Percentiles rank a stretch among this genome's conserved stretches.
These are phyloP conservation scores for Globisporangium takayamanum DNA, from an alignment of 352 stramenopile species.

Conservation along the genomic window DNA sequence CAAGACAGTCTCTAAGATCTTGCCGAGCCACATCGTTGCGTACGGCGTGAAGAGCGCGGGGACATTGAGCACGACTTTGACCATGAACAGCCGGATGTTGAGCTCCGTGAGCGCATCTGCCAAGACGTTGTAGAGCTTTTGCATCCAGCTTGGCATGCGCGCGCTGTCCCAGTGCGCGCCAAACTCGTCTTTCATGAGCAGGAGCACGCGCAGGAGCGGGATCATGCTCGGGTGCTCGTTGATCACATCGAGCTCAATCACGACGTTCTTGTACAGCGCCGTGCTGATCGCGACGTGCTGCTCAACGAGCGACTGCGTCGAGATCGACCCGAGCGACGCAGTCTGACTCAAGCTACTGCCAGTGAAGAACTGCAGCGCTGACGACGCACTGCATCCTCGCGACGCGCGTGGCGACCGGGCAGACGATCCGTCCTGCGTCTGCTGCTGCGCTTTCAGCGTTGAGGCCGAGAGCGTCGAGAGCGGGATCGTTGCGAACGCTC, in stretches of 20 bases:
- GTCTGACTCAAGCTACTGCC: constrained; percentile 68
- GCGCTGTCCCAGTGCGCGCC: constrained; percentile 34
- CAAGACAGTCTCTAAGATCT: constrained; percentile 47
- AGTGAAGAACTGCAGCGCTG: constrained; percentile 61
- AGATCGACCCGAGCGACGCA: constrained; percentile 4
- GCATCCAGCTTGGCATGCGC: constrained; percentile 78
- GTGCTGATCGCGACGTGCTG: constrained; percentile 17
- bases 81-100: constrained; percentile 65
- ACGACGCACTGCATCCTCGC: constrained; percentile 17
- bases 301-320: constrained; percentile 13
- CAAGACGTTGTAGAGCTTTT: constrained; percentile 56
- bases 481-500: constrained; percentile 39
- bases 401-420: constrained; percentile 2
- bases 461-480: constrained; percentile 41
- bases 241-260: constrained; percentile 69
- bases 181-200: constrained; percentile 77
- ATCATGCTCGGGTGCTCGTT: constrained; percentile 79
- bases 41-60: constrained; percentile 52
- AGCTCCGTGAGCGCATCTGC: constrained; percentile 28
- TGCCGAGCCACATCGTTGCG: constrained; percentile 37
- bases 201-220: constrained; percentile 54
- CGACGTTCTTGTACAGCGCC: constrained; percentile 23
- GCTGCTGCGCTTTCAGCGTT: constrained; percentile 28
- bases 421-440: constrained; percentile 13
- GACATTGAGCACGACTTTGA: constrained; percentile 66